phyloP scores from a whole-genome alignment of 371 early-diverging fungal genomes.

The Ecytonucleospora hepatopenaei region DNA sequence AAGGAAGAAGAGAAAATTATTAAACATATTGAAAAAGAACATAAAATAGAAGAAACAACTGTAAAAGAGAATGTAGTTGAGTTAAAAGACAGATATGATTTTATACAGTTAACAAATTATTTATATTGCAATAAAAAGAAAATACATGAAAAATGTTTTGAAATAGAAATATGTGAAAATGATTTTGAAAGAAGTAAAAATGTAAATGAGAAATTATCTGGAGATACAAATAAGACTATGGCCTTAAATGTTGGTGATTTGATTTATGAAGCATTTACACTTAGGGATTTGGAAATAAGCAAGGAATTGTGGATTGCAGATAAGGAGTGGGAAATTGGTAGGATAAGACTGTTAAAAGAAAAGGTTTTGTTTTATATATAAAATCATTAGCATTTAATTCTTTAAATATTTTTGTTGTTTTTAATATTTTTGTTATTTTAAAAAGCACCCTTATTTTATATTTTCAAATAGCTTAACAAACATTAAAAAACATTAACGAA shows the following conservation, averaged over 20 bases:
- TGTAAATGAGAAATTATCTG: constrained; percentile 2
- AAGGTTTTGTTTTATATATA: constrained; percentile 56
- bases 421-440: neutral
- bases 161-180: constrained; percentile 1
- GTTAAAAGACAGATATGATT: neutral
- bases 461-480: neutral
- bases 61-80: constrained; percentile 17
- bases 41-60: neutral
- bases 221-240: neutral
- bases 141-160: constrained; percentile 8
- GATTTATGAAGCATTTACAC: neutral
- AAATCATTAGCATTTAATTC: constrained; percentile 1
- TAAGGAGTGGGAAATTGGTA: constrained; percentile 50
- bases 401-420: neutral
- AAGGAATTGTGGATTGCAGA: constrained; percentile 57
- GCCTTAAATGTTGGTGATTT: constrained; percentile 2
- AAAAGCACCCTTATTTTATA: neutral
- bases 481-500: neutral
- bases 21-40: constrained; percentile 22
- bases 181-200: neutral
- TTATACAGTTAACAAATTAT: constrained; percentile 5
- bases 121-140: constrained; percentile 20
- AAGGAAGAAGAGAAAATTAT: constrained; percentile 32
- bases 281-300: constrained; percentile 45
- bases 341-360: constrained; percentile 55